Evolutionary conservation across 2,329 filamentous ascomycete species (phyloP).

Genomic region (Myriosclerotinia curreyana): DNA sequence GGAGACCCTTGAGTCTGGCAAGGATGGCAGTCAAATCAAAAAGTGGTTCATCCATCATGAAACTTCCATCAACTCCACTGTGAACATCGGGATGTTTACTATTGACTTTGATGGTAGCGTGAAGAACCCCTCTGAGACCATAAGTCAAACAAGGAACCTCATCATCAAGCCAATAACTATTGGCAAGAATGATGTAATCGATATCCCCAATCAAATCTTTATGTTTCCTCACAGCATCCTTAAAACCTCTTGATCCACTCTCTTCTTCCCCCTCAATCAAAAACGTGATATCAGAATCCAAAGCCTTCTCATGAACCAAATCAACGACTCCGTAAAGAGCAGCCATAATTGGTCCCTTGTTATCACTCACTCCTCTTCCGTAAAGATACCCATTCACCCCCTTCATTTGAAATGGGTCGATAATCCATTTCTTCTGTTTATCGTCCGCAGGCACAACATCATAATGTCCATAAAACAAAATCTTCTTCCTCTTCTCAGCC

Average conservation of each 20-base stretch:
- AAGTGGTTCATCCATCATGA: conserved; percentile 83
- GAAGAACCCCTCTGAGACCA: conserved; percentile 86
- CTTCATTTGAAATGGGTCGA: conserved; percentile 84
- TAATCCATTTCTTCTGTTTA: conserved; percentile 76
- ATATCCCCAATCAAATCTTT: conserved; percentile 84
- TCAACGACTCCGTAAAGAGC: conserved; percentile 93
- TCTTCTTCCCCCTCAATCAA: conserved; percentile 97
- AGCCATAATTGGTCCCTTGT: conserved; percentile 93
- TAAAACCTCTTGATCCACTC: conserved; percentile 86
- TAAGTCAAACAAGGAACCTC: conserved; percentile 95
- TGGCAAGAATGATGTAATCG: conserved; percentile 92
- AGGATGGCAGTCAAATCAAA: conserved; percentile 86
- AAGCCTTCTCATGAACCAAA: conserved; percentile 74
- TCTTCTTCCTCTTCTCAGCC: conserved; percentile 69
- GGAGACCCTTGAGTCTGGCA: conserved; percentile 73
- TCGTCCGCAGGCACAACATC: conserved; percentile 91
- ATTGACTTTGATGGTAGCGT: conserved; percentile 85
- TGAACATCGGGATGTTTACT: conserved; percentile 86
- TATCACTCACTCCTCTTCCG: conserved; percentile 93
- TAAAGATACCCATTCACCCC: conserved; percentile 92
- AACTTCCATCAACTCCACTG: conserved; percentile 93
- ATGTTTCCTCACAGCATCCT: conserved; percentile 73
- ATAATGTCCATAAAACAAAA: conserved; percentile 97
- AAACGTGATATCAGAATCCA: conserved; percentile 88
- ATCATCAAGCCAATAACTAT: conserved; percentile 98